These are phyloP conservation scores for Mycena amicta DNA, from an alignment of 768 basidiomycete species.

Conservation along the genomic window DNA sequence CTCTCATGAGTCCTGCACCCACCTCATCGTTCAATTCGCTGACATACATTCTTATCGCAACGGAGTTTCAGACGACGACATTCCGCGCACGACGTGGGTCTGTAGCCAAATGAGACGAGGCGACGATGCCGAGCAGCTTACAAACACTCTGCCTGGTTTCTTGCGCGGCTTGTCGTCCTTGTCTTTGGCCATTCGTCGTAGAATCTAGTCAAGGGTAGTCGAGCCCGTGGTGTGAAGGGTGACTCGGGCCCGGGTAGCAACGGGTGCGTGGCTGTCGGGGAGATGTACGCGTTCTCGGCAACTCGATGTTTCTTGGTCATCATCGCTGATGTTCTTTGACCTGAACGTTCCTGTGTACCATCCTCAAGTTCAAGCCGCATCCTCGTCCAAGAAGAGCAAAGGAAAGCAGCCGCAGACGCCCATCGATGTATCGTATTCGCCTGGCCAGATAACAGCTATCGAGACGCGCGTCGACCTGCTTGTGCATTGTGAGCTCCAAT, in stretches of 20 bases:
- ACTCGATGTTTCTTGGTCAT: slow-evolving; percentile 1
- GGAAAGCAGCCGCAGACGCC: slow-evolving; percentile 48
- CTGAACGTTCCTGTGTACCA: slow-evolving; percentile 60
- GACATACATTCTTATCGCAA: slow-evolving; percentile 68
- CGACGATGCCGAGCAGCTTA: not conserved
- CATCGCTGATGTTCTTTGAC: slow-evolving; percentile 60
- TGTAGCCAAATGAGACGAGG: slow-evolving; percentile 17
- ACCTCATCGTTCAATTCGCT: slow-evolving; percentile 17
- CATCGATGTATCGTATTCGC: slow-evolving; percentile 43
- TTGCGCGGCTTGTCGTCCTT: slow-evolving; percentile 20
- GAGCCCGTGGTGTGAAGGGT: too few relatives aligned
- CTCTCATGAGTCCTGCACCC: slow-evolving; percentile 4
- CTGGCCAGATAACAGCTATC: slow-evolving; percentile 57
- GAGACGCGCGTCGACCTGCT: slow-evolving; percentile 71
- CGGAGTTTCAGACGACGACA: slow-evolving; percentile 63
- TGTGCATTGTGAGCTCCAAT: slow-evolving; percentile 61
- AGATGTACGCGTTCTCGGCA: not conserved
- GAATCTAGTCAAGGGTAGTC: too few relatives aligned
- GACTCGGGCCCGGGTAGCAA: too few relatives aligned
- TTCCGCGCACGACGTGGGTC: slow-evolving; percentile 55
- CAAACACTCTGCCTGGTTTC: slow-evolving; percentile 23
- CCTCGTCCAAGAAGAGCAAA: slow-evolving; percentile 57
- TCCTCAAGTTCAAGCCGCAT: slow-evolving; percentile 30
- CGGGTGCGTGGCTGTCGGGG: too few relatives aligned
- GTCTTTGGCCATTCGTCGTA: slow-evolving; percentile 1